Percentiles rank a stretch among this genome's conserved stretches.
Evolutionary conservation across 441 rosid species (phyloP).

Genomic region (Populus hybrid): DNA sequence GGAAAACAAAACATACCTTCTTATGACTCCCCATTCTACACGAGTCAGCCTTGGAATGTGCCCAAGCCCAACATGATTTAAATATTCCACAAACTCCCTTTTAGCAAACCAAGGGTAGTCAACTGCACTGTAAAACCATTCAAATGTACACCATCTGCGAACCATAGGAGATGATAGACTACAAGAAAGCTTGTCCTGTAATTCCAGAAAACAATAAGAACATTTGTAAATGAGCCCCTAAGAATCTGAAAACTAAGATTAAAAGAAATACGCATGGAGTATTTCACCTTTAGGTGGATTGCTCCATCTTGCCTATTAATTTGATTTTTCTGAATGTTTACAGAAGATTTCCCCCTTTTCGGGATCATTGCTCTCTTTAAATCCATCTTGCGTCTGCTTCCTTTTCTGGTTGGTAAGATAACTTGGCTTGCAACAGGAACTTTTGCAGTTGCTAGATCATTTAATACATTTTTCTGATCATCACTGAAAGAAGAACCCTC

Average conservation of each 20-base stretch:
- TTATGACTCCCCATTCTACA: slow-evolving; percentile 98
- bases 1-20: slow-evolving; percentile 49
- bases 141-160: slow-evolving; percentile 84
- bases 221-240: background rate
- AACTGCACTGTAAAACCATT: slow-evolving; percentile 98
- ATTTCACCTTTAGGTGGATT: slow-evolving; percentile 44
- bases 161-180: slow-evolving; percentile 62
- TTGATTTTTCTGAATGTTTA: slow-evolving; percentile 34
- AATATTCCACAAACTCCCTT: slow-evolving; percentile 85
- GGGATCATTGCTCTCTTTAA: slow-evolving; percentile 38
- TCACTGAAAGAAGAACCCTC: slow-evolving; percentile 36
- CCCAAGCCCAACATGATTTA: slow-evolving; percentile 92
- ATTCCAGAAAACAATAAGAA: slow-evolving; percentile 11
- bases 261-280: slow-evolving; percentile 15
- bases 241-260: background rate
- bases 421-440: slow-evolving; percentile 41
- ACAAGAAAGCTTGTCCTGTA: slow-evolving; percentile 67
- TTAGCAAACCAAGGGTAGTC: slow-evolving; percentile 99
- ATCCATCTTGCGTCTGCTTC: slow-evolving; percentile 64
- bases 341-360: slow-evolving; percentile 39
- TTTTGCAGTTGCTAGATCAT: slow-evolving; percentile 30
- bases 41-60: slow-evolving; percentile 90
- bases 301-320: slow-evolving; percentile 35
- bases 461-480: slow-evolving; percentile 40
- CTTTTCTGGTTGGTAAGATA: slow-evolving; percentile 41